Conservation (phyloP, 768 basidiomycete species). For the Omphalotus guepiniiformis region DNA sequence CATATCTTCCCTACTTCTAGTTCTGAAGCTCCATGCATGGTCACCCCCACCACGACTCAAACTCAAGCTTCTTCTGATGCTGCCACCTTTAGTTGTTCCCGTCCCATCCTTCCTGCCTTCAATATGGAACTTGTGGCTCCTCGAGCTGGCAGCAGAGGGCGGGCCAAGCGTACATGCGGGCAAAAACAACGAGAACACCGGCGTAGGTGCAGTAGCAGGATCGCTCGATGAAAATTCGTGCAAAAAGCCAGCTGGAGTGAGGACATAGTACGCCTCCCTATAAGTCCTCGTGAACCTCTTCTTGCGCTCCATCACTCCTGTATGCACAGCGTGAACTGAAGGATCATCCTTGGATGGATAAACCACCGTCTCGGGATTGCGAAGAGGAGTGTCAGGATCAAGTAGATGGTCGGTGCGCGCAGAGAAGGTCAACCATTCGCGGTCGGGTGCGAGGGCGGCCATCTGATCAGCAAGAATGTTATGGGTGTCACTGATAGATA, state of each 20-base stretch:
- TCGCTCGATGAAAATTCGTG: conserved; percentile 89
- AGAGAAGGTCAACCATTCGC: conserved; percentile 95
- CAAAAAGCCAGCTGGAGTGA: conserved; percentile 94
- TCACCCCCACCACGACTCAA: conserved; percentile 27
- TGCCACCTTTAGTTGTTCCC: conserved; percentile 60
- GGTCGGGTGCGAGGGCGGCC: conserved; percentile 75
- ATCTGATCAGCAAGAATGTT: conserved; percentile 66
- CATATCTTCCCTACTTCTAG: conserved; percentile 91
- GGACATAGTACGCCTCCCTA: conserved; percentile 83
- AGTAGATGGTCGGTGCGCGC: conserved; percentile 92
- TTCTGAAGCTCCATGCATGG: conserved; percentile 86
- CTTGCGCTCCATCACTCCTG: conserved; percentile 90
- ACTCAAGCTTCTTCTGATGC: conserved; percentile 27
- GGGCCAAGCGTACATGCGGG: conserved; percentile 96
- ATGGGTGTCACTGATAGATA: conserved; percentile 72
- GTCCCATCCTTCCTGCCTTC: conserved; percentile 84
- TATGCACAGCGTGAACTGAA: conserved; percentile 79
- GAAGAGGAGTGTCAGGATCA: conserved; percentile 93
- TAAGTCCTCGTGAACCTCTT: conserved; percentile 89
- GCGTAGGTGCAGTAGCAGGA: conserved; percentile 42
- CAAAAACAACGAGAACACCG: conserved; percentile 85
- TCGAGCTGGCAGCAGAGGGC: conserved; percentile 61
- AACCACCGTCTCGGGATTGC: conserved; percentile 68
- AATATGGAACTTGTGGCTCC: conserved; percentile 95
- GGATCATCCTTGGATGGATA: conserved; percentile 94